Evolutionary conservation across 2,329 filamentous ascomycete species (phyloP), one percentile per base, ranked within the genome.

Genomic region (Penicillium sp.): DNA sequence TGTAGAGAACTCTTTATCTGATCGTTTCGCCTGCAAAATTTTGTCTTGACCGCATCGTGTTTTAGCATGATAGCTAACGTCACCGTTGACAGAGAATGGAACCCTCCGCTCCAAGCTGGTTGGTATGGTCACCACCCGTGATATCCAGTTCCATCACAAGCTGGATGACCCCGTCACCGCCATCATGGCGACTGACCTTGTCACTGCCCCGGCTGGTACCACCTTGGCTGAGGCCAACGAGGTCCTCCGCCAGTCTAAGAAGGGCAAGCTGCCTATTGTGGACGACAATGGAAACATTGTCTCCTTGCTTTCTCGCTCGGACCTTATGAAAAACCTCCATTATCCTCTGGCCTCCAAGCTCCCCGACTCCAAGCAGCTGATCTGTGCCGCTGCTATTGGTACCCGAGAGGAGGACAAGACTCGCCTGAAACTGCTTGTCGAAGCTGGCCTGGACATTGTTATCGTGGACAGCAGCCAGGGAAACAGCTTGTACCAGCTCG

Each of bases 291-390:
- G 82, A 61, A 93, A 94, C 71, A 77, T 95, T 32, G 80, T 95
- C 47, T 95, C 92, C 52, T 84, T 94, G 74, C 83, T 95, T 63
- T 89, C 85, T 47, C 81, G 92, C 56, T 95, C 89, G 56, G 92
- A 98, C 70, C 72, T 98, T 70, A 95, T 89, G 75, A 98, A 98
- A 79, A 98, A 98, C 73, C 78, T 95, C 47, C 82, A 96, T 72
- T 98, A 93, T 71, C 92, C 92, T 23, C 77, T 95, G 45, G 89
- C 92, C 32, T 96, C 92, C 37, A 98, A 98, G 75, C 80, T 95
- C 26, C 86, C 89, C 41, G 81, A 93, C 60, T 96, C 90, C 54
- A 98, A 98, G 76, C 93, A 98, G 75, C 80, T 98, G 30, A 86
- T 98, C 59, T 87, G 87, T 62, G 89, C 89, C 51, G 92, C 92